phyloP scores from a whole-genome alignment of 2,329 filamentous ascomycete genomes.

The Colletotrichum neosansevieriae region DNA sequence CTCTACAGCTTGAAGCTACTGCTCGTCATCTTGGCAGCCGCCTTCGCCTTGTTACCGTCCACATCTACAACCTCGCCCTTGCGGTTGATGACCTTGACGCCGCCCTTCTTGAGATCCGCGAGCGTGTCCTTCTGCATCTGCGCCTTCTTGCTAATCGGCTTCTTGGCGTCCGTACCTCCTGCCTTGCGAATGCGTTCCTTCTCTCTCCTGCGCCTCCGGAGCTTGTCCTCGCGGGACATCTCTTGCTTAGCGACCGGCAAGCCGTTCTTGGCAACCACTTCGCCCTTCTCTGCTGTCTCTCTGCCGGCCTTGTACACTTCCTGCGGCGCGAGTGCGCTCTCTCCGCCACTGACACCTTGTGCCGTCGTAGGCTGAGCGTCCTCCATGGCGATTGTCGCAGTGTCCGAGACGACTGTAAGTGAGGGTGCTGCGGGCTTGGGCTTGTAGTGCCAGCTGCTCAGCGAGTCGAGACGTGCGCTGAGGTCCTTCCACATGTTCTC shows the following conservation, averaged over 20 bases:
- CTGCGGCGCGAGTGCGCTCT: constrained; percentile 88
- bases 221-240: constrained; percentile 88
- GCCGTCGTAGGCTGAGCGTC: constrained; percentile 90
- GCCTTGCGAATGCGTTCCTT: constrained; percentile 87
- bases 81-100: constrained; percentile 91
- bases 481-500: constrained; percentile 86
- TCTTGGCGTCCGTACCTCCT: constrained; percentile 60
- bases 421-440: constrained; percentile 86
- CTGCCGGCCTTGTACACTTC: constrained; percentile 90
- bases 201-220: constrained; percentile 79
- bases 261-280: constrained; percentile 83
- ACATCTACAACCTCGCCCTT: constrained; percentile 88
- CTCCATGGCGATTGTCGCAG: constrained; percentile 93
- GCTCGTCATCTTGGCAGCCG: constrained; percentile 62
- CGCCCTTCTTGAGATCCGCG: constrained; percentile 81
- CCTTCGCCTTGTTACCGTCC: constrained; percentile 80
- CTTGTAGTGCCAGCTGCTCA: constrained; percentile 96
- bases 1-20: constrained; percentile 72
- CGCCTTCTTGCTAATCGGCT: constrained; percentile 68
- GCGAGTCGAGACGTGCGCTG: constrained; percentile 82
- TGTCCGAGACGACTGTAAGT: constrained; percentile 88
- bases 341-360: constrained; percentile 75
- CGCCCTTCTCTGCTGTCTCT: constrained; percentile 71
- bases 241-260: constrained; percentile 85
- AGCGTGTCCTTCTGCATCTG: constrained; percentile 63